A percentile compares a stretch with the other conserved stretches of the same genome.
Evolutionary conservation across 345 rosid genomes (phyloP).

Genomic region (Alliaria petiolata): DNA sequence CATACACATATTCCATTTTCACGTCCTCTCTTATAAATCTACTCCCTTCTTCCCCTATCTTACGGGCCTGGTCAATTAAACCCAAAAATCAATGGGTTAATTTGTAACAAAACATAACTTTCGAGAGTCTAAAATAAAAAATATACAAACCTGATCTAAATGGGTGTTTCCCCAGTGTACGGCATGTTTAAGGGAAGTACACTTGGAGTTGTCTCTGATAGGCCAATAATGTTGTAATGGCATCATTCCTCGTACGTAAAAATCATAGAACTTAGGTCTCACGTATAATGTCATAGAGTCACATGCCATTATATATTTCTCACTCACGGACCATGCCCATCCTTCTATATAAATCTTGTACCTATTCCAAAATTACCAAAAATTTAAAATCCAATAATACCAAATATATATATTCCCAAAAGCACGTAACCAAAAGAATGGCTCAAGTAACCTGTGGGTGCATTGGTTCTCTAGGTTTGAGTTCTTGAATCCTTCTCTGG

Average conservation of each 20-base stretch:
- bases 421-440: neutral
- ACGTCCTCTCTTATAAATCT: constrained; percentile 47
- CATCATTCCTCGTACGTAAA: constrained; percentile 58
- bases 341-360: constrained; percentile 78
- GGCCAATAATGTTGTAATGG: constrained; percentile 84
- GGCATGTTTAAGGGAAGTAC: constrained; percentile 57
- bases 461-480: constrained; percentile 57
- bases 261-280: constrained; percentile 49
- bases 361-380: constrained; percentile 26
- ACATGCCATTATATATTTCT: constrained; percentile 79
- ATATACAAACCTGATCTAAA: constrained; percentile 18
- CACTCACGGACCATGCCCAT: constrained; percentile 80
- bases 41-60: constrained; percentile 56
- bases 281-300: constrained; percentile 54
- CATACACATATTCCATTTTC: constrained; percentile 61
- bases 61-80: constrained; percentile 43
- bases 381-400: neutral
- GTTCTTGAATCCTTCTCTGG: constrained; percentile 39
- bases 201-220: constrained; percentile 45
- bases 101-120: neutral
- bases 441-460: constrained; percentile 45
- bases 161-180: constrained; percentile 75
- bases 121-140: neutral
- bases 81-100: neutral
- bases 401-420: neutral